phyloP scores from a whole-genome alignment of 2,329 filamentous ascomycete genomes.

The Westerdykella sp. region DNA sequence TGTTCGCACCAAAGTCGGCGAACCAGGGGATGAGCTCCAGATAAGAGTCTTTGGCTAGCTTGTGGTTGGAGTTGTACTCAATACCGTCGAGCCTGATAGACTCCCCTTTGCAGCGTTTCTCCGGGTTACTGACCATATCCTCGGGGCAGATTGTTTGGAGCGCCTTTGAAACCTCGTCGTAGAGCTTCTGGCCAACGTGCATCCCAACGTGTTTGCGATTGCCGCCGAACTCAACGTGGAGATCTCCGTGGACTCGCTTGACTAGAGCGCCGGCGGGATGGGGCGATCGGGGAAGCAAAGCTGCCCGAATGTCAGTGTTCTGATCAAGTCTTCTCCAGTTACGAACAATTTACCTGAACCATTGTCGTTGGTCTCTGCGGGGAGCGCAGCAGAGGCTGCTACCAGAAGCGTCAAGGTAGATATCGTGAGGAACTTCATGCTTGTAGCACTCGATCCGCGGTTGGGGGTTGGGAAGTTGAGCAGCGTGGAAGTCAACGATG shows the following conservation, averaged over 20 bases:
- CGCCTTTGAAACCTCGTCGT: not conserved
- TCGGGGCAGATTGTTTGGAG: not conserved
- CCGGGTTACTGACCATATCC: not conserved
- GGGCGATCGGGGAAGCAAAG: too few species aligned
- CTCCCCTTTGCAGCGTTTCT: not conserved
- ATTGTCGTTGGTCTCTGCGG: too few species aligned
- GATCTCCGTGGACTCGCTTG: not conserved
- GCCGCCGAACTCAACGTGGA: not conserved
- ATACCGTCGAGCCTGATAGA: not conserved
- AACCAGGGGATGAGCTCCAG: not conserved
- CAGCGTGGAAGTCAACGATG: too few species aligned
- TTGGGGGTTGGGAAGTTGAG: too few species aligned
- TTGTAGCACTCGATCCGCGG: too few species aligned
- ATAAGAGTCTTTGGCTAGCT: not conserved
- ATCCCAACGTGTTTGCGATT: not conserved
- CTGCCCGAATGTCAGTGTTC: too few species aligned
- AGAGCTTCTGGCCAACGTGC: not conserved
- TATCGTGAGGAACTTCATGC: too few species aligned
- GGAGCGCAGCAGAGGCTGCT: too few species aligned
- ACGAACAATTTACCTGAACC: too few species aligned
- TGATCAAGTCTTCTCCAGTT: too few species aligned
- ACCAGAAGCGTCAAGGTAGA: too few species aligned
- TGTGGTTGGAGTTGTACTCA: not conserved
- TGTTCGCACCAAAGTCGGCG: not conserved
- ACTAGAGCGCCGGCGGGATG: not conserved